A percentile compares a stretch with the other conserved stretches of the same genome.
phyloP scores from a whole-genome alignment of 2,329 filamentous ascomycete species.

The Microcyclospora pomicola region DNA sequence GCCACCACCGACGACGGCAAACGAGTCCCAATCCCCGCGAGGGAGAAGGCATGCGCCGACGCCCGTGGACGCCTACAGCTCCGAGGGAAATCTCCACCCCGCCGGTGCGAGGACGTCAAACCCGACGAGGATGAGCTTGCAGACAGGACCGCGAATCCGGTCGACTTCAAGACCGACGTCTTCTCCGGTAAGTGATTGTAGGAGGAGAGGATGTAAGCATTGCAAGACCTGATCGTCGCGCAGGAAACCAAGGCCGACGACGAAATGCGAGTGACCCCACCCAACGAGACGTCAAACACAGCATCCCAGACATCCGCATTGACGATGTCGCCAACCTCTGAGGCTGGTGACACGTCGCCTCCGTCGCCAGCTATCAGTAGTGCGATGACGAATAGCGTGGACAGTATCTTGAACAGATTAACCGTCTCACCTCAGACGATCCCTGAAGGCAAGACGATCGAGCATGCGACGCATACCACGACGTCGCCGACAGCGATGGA shows the following conservation, averaged over 20 bases:
- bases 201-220: not conserved
- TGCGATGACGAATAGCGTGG: slow-evolving; percentile 14
- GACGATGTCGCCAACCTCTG: slow-evolving; percentile 16
- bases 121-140: slow-evolving; percentile 17
- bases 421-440: slow-evolving; percentile 20
- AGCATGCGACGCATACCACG: slow-evolving; percentile 14
- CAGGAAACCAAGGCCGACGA: slow-evolving; percentile 8
- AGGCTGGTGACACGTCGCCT: slow-evolving; percentile 8
- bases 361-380: slow-evolving; percentile 11
- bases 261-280: slow-evolving; percentile 1
- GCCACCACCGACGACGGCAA: slow-evolving; percentile 22
- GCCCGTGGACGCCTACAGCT: slow-evolving; percentile 6
- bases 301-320: slow-evolving; percentile 22
- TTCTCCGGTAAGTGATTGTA: slow-evolving; percentile 18
- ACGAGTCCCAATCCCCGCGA: slow-evolving; percentile 15
- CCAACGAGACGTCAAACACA: slow-evolving; percentile 1
- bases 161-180: slow-evolving; percentile 17
- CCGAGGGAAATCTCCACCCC: slow-evolving; percentile 18
- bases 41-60: slow-evolving; percentile 7
- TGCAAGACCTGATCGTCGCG: not conserved
- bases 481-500: slow-evolving; percentile 14
- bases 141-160: slow-evolving; percentile 13
- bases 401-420: slow-evolving; percentile 18
- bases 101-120: slow-evolving; percentile 15
- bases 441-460: slow-evolving; percentile 14